phyloP scores from a whole-genome alignment of 441 rosid genomes.

The Jatropha podagrica region DNA sequence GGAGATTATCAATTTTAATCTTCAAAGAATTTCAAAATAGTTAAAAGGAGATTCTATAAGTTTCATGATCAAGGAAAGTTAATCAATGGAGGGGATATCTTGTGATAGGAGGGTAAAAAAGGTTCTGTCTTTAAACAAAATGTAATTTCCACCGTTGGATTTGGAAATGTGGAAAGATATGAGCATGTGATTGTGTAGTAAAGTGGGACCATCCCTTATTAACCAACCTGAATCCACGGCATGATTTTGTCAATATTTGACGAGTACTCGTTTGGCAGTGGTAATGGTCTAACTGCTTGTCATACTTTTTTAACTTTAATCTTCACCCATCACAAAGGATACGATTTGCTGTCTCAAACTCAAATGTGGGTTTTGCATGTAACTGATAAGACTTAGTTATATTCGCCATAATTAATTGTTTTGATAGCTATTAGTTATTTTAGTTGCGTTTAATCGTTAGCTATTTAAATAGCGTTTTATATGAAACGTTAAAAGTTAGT shows the following conservation, averaged over 20 bases:
- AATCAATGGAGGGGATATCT: neutral
- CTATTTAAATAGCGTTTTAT: too few relatives aligned
- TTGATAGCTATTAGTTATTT: too few relatives aligned
- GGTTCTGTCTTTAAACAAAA: neutral
- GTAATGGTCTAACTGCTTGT: too few relatives aligned
- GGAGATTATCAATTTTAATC: neutral
- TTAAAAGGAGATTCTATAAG: constrained; percentile 10
- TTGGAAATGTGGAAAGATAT: neutral
- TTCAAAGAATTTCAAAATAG: neutral
- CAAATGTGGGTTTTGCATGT: too few relatives aligned
- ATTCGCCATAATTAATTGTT: too few relatives aligned
- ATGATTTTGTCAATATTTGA: neutral
- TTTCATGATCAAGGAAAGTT: neutral
- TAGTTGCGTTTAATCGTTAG: too few relatives aligned
- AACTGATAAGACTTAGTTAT: too few relatives aligned
- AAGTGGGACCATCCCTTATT: neutral
- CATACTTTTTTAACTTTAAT: too few relatives aligned
- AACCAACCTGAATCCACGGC: constrained; percentile 7
- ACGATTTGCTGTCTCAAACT: too few relatives aligned
- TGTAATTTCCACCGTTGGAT: neutral
- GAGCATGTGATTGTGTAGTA: neutral
- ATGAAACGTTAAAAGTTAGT: too few relatives aligned
- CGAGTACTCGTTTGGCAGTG: neutral
- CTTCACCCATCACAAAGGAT: too few relatives aligned
- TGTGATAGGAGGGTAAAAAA: neutral